A percentile compares a stretch with the other conserved stretches of the same genome.
Evolutionary conservation across 2,329 filamentous ascomycete genomes (phyloP).

Genomic region (Alternaria gaisen): DNA sequence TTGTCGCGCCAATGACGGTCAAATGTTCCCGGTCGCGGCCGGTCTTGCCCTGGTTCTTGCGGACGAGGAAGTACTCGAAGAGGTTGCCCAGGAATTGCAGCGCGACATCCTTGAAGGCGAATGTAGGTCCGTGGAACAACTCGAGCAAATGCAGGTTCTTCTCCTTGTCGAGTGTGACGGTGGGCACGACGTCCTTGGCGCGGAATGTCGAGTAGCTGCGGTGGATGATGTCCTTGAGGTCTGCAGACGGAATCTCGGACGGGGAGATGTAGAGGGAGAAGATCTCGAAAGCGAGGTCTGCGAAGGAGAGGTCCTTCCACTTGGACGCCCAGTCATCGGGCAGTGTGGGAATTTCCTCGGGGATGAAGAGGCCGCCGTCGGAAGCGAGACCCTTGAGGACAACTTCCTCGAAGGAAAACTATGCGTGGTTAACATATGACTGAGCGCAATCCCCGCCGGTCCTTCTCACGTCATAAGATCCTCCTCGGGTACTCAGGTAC

Average conservation of each 20-base stretch:
- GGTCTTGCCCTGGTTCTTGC: conserved; percentile 75
- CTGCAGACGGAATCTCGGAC: conserved; percentile 79
- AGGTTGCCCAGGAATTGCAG: conserved; percentile 96
- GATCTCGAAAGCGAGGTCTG: conserved; percentile 83
- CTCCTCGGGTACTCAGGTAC: conserved; percentile 70
- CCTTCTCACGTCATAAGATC: conserved; percentile 66
- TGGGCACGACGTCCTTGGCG: conserved; percentile 76
- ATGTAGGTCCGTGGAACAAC: conserved; percentile 95
- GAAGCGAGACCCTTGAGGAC: conserved; percentile 87
- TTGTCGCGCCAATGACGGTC: conserved; percentile 54
- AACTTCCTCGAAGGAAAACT: conserved; percentile 91
- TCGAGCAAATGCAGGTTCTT: conserved; percentile 86
- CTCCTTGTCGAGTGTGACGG: conserved; percentile 75
- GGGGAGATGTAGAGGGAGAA: conserved; percentile 87
- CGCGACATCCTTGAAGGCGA: conserved; percentile 91
- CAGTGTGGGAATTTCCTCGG: conserved; percentile 77
- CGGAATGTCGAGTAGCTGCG: conserved; percentile 92
- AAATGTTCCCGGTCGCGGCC: conserved; percentile 66
- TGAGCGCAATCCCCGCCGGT: conserved; percentile 5
- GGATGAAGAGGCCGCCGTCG: conserved; percentile 90
- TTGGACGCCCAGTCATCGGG: conserved; percentile 69
- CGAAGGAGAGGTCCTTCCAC: conserved; percentile 82
- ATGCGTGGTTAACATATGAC: conserved; percentile 26
- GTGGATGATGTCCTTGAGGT: conserved; percentile 83
- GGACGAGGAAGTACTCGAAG: conserved; percentile 85